Evolutionary conservation across 2,329 filamentous ascomycete species (phyloP).

Genomic region (Colletotrichum somersetense): DNA sequence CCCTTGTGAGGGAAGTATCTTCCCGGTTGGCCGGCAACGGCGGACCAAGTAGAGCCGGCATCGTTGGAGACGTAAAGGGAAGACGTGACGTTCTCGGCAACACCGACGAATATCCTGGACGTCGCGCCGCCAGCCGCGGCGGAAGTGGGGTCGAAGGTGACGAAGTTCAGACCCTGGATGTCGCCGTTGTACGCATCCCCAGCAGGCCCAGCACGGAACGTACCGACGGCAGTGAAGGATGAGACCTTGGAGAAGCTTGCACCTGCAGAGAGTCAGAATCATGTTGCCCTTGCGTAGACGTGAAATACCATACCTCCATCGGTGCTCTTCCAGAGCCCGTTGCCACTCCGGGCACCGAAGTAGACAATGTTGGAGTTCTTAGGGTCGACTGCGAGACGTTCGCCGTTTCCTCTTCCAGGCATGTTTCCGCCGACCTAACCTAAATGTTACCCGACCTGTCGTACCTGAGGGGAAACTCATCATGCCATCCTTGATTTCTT

Average conservation of each 20-base stretch:
- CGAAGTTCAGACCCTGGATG: slow-evolving; percentile 61
- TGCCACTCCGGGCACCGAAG: slow-evolving; percentile 69
- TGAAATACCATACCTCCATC: slow-evolving; percentile 66
- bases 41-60: slow-evolving; percentile 65
- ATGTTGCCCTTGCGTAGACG: slow-evolving; percentile 58
- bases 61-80: slow-evolving; percentile 68
- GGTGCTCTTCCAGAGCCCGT: slow-evolving; percentile 70
- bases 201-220: slow-evolving; percentile 59
- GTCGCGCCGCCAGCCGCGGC: slow-evolving; percentile 60
- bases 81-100: slow-evolving; percentile 63
- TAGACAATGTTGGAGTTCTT: slow-evolving; percentile 68
- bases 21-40: slow-evolving; percentile 62
- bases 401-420: slow-evolving; percentile 71
- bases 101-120: slow-evolving; percentile 68
- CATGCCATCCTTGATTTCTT: neutral
- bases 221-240: slow-evolving; percentile 66
- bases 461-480: fast-evolving
- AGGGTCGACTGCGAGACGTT: slow-evolving; percentile 70
- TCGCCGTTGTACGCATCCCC: slow-evolving; percentile 60
- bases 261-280: slow-evolving; percentile 59
- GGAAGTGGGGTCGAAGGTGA: slow-evolving; percentile 69
- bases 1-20: slow-evolving; percentile 68
- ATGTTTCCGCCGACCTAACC: slow-evolving; percentile 67
- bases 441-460: neutral
- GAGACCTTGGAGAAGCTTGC: slow-evolving; percentile 64